These are phyloP conservation scores for Flaveria robusta DNA, from an alignment of 129 eudicot genomes.

Conservation along the genomic window DNA sequence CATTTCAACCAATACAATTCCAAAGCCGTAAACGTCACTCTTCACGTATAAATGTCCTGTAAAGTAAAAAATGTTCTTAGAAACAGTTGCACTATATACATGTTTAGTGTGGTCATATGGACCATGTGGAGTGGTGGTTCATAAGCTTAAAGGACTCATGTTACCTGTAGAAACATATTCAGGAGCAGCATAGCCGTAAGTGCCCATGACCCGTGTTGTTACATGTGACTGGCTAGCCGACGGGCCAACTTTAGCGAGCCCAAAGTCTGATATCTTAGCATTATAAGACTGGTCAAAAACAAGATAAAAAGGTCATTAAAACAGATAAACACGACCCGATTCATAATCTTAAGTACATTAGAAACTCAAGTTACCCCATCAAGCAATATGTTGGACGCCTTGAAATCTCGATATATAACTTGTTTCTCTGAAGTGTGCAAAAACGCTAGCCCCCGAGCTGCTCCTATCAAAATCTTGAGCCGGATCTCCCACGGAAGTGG, in stretches of 20 bases:
- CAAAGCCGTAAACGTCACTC: slow-evolving; percentile 54
- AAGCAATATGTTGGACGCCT: slow-evolving; percentile 69
- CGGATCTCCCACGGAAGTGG: slow-evolving; percentile 66
- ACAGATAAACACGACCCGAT: not conserved
- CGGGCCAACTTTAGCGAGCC: slow-evolving; percentile 66
- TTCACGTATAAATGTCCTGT: slow-evolving; percentile 51
- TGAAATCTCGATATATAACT: slow-evolving; percentile 65
- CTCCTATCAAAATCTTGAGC: slow-evolving; percentile 61
- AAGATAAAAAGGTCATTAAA: not conserved
- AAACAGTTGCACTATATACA: not conserved
- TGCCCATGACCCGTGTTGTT: slow-evolving; percentile 75
- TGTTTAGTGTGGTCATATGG: not conserved
- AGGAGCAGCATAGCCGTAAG: slow-evolving; percentile 78
- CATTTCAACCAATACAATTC: slow-evolving; percentile 48
- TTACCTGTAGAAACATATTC: slow-evolving; percentile 79
- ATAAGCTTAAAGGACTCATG: not conserved
- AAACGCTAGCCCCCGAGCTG: slow-evolving; percentile 64
- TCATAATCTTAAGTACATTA: slow-evolving; percentile 1
- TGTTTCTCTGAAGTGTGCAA: slow-evolving; percentile 59
- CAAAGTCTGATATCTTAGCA: slow-evolving; percentile 75
- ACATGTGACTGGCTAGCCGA: slow-evolving; percentile 66
- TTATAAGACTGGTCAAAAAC: slow-evolving; percentile 51
- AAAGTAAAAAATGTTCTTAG: not conserved
- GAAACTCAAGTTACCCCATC: slow-evolving; percentile 48
- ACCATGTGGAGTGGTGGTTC: too few species aligned